Percentiles rank a stretch among this genome's conserved stretches.
Evolutionary conservation across 2,329 filamentous ascomycete species (phyloP).

Genomic region (Alternaria postmessia): DNA sequence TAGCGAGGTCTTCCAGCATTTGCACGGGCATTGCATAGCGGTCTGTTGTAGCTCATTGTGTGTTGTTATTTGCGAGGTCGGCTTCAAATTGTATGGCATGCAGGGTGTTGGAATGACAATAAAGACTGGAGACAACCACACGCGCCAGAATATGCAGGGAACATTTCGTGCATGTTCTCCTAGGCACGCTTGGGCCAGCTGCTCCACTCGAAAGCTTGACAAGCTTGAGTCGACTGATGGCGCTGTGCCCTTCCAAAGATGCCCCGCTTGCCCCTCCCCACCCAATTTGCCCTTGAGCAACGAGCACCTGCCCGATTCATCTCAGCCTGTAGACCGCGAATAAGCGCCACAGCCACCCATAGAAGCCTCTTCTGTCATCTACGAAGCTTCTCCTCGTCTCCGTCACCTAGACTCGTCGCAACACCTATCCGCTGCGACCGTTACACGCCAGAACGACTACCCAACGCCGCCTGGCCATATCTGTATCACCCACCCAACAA

Average conservation of each 20-base stretch:
- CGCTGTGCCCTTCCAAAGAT: constrained; percentile 13
- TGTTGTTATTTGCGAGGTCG: not conserved
- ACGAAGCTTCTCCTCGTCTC: constrained; percentile 21
- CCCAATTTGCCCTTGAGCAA: constrained; percentile 14
- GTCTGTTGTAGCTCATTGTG: constrained; percentile 7
- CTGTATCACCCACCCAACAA: constrained; percentile 55
- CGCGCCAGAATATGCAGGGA: constrained; percentile 2
- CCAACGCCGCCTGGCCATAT: constrained; percentile 55
- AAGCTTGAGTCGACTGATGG: constrained; percentile 14
- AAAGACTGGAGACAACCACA: not conserved
- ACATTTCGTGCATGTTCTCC: constrained; percentile 5
- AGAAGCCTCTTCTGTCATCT: constrained; percentile 9
- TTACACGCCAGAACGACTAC: constrained; percentile 29
- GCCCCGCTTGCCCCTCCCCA: constrained; percentile 34
- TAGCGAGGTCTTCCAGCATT: constrained; percentile 19
- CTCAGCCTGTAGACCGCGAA: constrained; percentile 36
- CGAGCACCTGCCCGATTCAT: constrained; percentile 44
- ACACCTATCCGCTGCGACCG: constrained; percentile 20
- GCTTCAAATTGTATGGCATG: not conserved
- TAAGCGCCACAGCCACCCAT: constrained; percentile 34
- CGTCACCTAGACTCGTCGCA: constrained; percentile 15
- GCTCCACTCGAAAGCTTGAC: constrained; percentile 10
- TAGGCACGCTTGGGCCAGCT: constrained; percentile 1
- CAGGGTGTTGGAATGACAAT: not conserved
- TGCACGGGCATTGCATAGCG: constrained; percentile 31